Evolutionary conservation across 768 basidiomycete genomes (phyloP), one percentile per base, ranked within the genome.

Genomic region (Xerocomellus intermedius): DNA sequence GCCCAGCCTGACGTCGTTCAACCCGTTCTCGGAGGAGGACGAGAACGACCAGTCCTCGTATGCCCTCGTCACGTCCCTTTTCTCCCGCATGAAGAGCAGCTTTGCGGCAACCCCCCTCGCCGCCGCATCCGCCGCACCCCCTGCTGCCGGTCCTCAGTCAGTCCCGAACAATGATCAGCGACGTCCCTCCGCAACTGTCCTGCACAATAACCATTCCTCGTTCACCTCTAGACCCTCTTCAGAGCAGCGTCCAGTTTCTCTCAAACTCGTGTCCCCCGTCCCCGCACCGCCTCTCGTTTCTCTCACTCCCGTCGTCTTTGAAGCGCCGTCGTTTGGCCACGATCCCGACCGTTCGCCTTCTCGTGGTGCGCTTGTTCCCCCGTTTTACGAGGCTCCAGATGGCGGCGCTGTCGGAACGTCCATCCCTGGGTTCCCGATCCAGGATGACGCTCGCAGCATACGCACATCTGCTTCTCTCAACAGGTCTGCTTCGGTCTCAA

Each of bases 371-470:
- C 70, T 75, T 42, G 74, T 78, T 32, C 73, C 83, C 8, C 81
- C 85, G 8, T 73, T 75, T 5, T 77, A 79, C 50, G 89, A 89
- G 28, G 72, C 73, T 21, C 71, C 75, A 6, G 77, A 79, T 49
- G 85, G 88, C 50, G 75, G 75, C 16, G 72, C 78, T 3, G 84
- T 87, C 69, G 86, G 85, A 17, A 87, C 85, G 2, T 80, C 85
- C 22, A 94, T 97, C 35, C 94, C 94, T 36, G 94, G 94, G 0
- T 97, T 97, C 62, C 90, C 94, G 3, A 91, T 97, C 9, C 87
- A 83, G 53, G 94, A 96, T 64, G 94, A 97, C 70, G 85, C 92
- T 24, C 80, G 93, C 48, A 94, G 94, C 65, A 82, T 94, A 64
- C 84, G 86, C 62, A 94, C 91, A 8, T 74, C 84, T 22, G 75